phyloP scores from a whole-genome alignment of 495 filamentous ascomycete genomes.

The Cercophora sp. region DNA sequence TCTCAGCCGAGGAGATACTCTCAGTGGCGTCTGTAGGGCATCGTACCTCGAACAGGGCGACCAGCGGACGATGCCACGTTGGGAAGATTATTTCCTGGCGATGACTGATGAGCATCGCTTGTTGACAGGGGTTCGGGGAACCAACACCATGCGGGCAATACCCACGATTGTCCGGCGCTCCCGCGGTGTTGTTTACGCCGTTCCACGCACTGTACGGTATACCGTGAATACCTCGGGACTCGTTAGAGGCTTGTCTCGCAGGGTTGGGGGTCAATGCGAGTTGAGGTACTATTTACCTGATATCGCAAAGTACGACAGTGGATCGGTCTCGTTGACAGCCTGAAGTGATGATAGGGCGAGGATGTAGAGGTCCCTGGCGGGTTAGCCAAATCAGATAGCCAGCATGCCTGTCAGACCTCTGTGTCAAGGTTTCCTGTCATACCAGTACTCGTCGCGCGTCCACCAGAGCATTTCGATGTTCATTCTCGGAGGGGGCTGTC shows the following conservation, averaged over 20 bases:
- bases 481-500: constrained; percentile 30
- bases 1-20: neutral
- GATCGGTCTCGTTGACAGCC: constrained; percentile 34
- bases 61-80: constrained; percentile 41
- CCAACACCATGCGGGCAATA: constrained; percentile 49
- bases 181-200: constrained; percentile 34
- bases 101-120: constrained; percentile 14
- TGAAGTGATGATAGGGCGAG: constrained; percentile 41
- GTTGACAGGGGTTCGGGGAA: neutral
- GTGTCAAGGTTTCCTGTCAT: constrained; percentile 8
- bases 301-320: constrained; percentile 45
- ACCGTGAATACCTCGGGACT: constrained; percentile 48
- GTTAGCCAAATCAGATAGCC: constrained; percentile 14
- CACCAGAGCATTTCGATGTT: constrained; percentile 39
- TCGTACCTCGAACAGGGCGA: constrained; percentile 39
- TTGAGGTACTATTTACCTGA: constrained; percentile 34
- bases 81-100: constrained; percentile 34
- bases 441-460: constrained; percentile 38
- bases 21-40: neutral
- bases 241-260: constrained; percentile 14
- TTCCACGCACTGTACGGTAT: constrained; percentile 47
- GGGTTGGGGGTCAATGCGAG: too few relatives aligned
- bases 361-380: constrained; percentile 42
- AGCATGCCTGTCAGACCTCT: constrained; percentile 4
- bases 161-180: constrained; percentile 27